These are phyloP conservation scores for Paecilomyces dactylethromorphus DNA, from an alignment of 2,329 filamentous ascomycete genomes.

Conservation along the genomic window DNA sequence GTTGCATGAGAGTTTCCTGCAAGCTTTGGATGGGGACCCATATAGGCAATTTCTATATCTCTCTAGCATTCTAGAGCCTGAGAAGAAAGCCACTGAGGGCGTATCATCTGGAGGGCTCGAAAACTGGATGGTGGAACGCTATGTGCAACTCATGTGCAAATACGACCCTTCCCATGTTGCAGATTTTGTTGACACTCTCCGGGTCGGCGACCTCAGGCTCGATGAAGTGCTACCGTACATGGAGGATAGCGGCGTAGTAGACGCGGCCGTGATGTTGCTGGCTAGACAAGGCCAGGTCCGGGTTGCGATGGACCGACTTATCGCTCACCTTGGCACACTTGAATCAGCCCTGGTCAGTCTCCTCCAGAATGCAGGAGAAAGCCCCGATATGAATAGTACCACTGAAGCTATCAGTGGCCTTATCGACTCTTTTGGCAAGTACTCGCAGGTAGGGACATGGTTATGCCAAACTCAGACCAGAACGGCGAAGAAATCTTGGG, in stretches of 20 bases:
- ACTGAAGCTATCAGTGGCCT: constrained; percentile 66
- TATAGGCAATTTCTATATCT: constrained; percentile 72
- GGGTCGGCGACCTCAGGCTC: constrained; percentile 70
- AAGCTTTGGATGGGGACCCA: constrained; percentile 53
- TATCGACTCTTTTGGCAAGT: constrained; percentile 75
- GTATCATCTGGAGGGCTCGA: constrained; percentile 30
- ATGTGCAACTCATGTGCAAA: constrained; percentile 84
- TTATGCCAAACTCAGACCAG: constrained; percentile 82
- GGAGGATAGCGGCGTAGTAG: constrained; percentile 82
- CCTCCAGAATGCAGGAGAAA: constrained; percentile 54
- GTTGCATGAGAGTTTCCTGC: constrained; percentile 60
- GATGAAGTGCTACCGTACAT: constrained; percentile 78
- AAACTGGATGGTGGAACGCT: constrained; percentile 67
- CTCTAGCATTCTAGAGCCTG: constrained; percentile 65
- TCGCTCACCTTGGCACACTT: constrained; percentile 72
- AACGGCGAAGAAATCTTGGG: constrained; percentile 36
- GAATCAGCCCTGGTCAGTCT: constrained; percentile 72
- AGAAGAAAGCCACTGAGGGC: constrained; percentile 29
- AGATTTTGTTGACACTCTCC: constrained; percentile 71
- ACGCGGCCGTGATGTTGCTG: constrained; percentile 87
- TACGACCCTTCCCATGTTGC: constrained; percentile 78
- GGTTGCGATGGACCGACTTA: constrained; percentile 76
- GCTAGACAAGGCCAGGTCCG: constrained; percentile 78
- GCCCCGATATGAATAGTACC: constrained; percentile 50
- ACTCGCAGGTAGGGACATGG: constrained; percentile 90